Conservation (phyloP, 2,329 filamentous ascomycete species). For the Colletotrichum navitas region DNA sequence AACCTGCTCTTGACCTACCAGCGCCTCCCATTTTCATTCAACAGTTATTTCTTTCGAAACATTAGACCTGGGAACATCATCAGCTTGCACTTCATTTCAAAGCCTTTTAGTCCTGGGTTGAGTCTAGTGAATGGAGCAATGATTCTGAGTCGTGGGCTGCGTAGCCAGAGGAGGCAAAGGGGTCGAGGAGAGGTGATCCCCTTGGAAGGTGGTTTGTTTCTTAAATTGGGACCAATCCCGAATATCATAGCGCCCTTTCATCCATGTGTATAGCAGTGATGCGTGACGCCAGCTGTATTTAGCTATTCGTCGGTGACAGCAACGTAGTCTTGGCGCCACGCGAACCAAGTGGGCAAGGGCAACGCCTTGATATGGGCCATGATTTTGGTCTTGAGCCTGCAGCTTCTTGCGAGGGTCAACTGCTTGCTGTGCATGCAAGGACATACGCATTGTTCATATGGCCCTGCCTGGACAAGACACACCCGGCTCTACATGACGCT, state of each 20-base stretch:
- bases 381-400: not conserved
- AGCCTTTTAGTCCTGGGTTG: not conserved
- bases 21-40: conserved; percentile 4
- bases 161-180: not conserved
- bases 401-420: not conserved
- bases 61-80: conserved; percentile 9
- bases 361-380: not conserved
- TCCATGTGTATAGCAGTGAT: not conserved
- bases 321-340: not conserved
- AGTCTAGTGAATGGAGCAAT: not conserved
- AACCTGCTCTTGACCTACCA: not conserved
- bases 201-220: not conserved
- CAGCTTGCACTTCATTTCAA: not conserved
- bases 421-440: not conserved
- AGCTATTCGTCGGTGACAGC: not conserved
- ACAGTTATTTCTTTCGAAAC: conserved; percentile 7
- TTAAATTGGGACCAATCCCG: not conserved
- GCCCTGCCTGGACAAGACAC: not conserved
- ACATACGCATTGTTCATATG: not conserved
- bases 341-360: not conserved
- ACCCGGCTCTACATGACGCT: not conserved
- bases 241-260: too few species aligned
- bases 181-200: not conserved
- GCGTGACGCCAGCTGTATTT: not conserved
- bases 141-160: not conserved